Base-by-base conservation (phyloP, 2,329 filamentous ascomycete species). In the Colletotrichum truncatum region DNA sequence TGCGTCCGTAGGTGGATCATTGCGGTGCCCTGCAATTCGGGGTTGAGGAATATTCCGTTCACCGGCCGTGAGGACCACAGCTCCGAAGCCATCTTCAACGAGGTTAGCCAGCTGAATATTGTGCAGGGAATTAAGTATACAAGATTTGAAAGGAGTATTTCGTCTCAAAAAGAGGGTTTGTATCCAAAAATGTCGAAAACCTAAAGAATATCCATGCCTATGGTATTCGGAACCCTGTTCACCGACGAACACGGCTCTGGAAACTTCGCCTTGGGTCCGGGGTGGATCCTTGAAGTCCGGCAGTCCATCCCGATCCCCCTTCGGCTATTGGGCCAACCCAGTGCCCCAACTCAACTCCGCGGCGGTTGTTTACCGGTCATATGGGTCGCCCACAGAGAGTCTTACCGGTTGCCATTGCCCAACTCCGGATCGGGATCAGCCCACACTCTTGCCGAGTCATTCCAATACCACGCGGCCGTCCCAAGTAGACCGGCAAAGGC, bases 1-100 rank as follows among this genome's bases (percentile, higher is more conserved):
- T 16, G 51, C 58, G 18, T 34, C 63, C 58, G 51, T 11, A 52
- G 14, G 38, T 38, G 49, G 49, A 66, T 28, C 18, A 21, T 18
- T 38, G 48, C 25, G 12, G 39, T 21, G 14, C 18, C 12, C 32
- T 10, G 46, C 46, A 18, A 28, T 30, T 16, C 57, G 49, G 51
- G n/a, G 23, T 45, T 8, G 18, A 28, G 11, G 21, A 48, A 14
- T 6, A 18, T 21, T 21, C 21, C 41, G 54, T 23, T 28, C 26
- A 39, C 28, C 28, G 53, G 53, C 53, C 30, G 55, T n/a, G 23
- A 58, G 12, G 10, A 38, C 6, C 2, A 36, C 48, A 52, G 30
- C 32, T 11, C 14, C 25, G 14, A n/a, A n/a, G 32, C 25, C 18
- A 25, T 38, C 4, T 28, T 16, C 18, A 52, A 25, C 11, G 48